Base-by-base conservation (phyloP, 805 yeast species). In the Kodamaea lidongshanica region DNA sequence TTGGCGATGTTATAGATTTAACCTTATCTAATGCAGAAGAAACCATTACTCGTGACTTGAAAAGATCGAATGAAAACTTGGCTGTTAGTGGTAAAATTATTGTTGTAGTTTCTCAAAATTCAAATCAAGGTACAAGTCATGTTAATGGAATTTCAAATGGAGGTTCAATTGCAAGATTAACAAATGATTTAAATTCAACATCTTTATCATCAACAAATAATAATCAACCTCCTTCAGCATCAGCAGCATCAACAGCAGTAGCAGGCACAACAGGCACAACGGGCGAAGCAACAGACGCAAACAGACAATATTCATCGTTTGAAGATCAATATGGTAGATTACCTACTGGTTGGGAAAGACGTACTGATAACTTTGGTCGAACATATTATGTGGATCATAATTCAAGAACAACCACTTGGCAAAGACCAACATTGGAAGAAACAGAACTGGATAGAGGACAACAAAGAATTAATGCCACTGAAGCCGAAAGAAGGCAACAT, bases 281-380 rank as follows among this genome's bases (percentile, higher is more conserved):
- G n/a, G n/a, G n/a, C n/a, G n/a, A n/a, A n/a, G 25, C 37, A n/a
- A 16, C 38, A 7, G 18, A 35, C 12, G 34, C 49, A 5, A 58
- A 60, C 43, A 74, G 87, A 48, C 94, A 80, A 50, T 80, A 79
- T 46, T 83, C 95, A 4, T 85, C 97, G 2, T 92, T 92, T 55
- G 98, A 92, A 60, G 99, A 92, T 61, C 97, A 89, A 56, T 76
- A 78, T 47, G 99, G 99, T 24, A 72, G 96, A 52, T 69, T 92
- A 44, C 99, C 98, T 3, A 86, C 96, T 5, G 99, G 99, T 4
- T 92, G 98, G 97, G 99, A 92, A 59, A 78, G 98, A 46, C 75
- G 98, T 61, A 88, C 97, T 1, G 99, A 92, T 57, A 86, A 87
- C 56, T 84, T 87, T 50, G 98, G 98, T 16, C 76, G 99, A 52